These are phyloP conservation scores for Fusarium succisae DNA, from an alignment of 2,329 filamentous ascomycete species.

Conservation along the genomic window DNA sequence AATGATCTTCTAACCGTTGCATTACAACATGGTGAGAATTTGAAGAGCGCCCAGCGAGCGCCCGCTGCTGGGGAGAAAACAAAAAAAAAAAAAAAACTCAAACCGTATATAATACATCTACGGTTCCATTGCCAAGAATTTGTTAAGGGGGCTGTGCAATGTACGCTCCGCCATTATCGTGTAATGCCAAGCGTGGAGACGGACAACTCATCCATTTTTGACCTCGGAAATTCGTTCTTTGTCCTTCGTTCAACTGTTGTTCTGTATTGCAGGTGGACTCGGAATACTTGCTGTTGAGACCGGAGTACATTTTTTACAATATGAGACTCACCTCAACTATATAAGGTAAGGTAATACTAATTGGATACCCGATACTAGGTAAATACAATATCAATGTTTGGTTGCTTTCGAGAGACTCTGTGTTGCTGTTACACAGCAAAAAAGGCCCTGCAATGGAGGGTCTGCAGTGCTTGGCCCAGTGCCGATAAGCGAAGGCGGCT, in stretches of 20 bases:
- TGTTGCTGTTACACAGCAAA: not conserved
- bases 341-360: not conserved
- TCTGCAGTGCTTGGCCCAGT: slow-evolving; percentile 32
- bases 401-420: not conserved
- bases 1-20: slow-evolving; percentile 6
- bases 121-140: slow-evolving; percentile 9
- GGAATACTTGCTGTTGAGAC: not conserved
- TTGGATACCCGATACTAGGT: not conserved
- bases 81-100: not conserved
- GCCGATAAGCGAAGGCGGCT: slow-evolving; percentile 40
- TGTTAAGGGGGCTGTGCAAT: slow-evolving; percentile 25
- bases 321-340: not conserved
- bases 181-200: slow-evolving; percentile 34
- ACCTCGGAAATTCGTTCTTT: not conserved
- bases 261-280: not conserved
- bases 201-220: slow-evolving; percentile 23
- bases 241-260: not conserved
- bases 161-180: slow-evolving; percentile 14
- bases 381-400: not conserved
- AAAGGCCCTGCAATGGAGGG: slow-evolving; percentile 4
- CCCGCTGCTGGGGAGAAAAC: not conserved
- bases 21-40: slow-evolving; percentile 9
- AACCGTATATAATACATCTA: not conserved
- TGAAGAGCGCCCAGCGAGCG: not conserved
- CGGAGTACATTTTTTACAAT: too few relatives aligned